Base-by-base conservation (phyloP, 2,329 filamentous ascomycete species). In the Plectosphaerella sp. region DNA sequence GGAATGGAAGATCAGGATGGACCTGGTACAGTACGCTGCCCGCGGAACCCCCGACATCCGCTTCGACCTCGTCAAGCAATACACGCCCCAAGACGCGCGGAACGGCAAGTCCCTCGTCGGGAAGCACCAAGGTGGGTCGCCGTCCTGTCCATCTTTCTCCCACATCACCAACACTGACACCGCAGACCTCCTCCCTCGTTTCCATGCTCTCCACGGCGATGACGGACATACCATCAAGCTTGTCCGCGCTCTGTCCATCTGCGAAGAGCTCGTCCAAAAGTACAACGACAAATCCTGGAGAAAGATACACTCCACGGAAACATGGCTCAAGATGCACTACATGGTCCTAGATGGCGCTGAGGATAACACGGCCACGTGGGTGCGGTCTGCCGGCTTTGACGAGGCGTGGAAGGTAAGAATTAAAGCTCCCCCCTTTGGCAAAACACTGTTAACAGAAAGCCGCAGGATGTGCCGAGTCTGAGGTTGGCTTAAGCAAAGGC, bases 211-310 rank as follows among this genome's bases (percentile, higher is more conserved):
- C 35, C 24, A 35, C 10, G 62, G 77, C 0, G 92, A 96, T 58
- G 91, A 97, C 67, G 91, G 92, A 0, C 93, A 97, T 69, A 77
- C 83, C 10, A 76, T 85, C 50, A 97, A 97, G 68, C 70, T 95
- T 5, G 75, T 86, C 8, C 75, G 91, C 33, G 86, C 89, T 2
- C 67, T 94, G 16, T 79, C 80, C 4, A 69, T 91, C 60, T 89
- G 83, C 1, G 75, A 86, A 64, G 64, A 74, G 33, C 62, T 78
- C 1, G 24, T 37, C 12, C 79, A 76, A 49, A 64, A 66, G 41
- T 87, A 72, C 58, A 61, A 65, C 12, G 65, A 72, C 22, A 71
- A 65, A 51, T 67, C 75, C 3, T 78, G 78, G 73, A 73, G 82
- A 28, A 67, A 70, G 49, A 67, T 90, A 39, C 76, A 75, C 55